Evolutionary conservation across 176 grass and related monocot species (phyloP), one percentile per base, ranked within the genome.

Genomic region (Cocos nucifera): DNA sequence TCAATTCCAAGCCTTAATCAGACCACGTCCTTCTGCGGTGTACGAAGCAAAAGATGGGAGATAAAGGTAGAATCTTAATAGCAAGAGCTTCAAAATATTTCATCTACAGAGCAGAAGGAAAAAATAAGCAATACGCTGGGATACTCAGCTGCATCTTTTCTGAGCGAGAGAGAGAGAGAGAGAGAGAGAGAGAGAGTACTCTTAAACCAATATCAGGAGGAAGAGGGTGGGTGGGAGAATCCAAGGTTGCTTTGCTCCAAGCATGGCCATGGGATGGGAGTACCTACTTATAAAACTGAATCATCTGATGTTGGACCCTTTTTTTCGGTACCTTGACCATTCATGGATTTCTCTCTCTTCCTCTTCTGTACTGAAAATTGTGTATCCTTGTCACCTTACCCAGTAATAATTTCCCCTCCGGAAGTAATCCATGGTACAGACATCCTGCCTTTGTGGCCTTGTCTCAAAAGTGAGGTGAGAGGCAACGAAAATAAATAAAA

Each of bases 251-350:
- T 7, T 58, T n/a, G 56, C 57, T 71, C 50, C 55, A 72, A 50
- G 69, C 51, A 32, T 56, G 54, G 54, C 3, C 54, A 21, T 22
- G 54, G 54, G 17, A 56, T 54, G 54, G 54, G 54, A 56, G 54
- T 9, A 55, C 18, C 17, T 55, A 19, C 7, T 56, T 56, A 9
- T 44, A 44, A 44, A 44, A 44, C 35, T 44, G 9, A 44, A 44
- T 56, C 63, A 59, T 51, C 55, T 76, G 73, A 69, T 76, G 73
- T 58, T 62, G 59, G 49, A 49, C 10, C 10, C 2, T 12, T 12
- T 9, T 0, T 12, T 44, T 12, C 5, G 35, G 35, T 12, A 44
- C 55, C 56, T 76, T 69, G 73, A 76, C 73, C 56, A 16, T 61
- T 76, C 73, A 69, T 76, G 22, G 22, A 4, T 32, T 68, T 44